A percentile compares a stretch with the other conserved stretches of the same genome.
Conservation (phyloP, 306 rosid genomes). For the Canavalia gladiata region DNA sequence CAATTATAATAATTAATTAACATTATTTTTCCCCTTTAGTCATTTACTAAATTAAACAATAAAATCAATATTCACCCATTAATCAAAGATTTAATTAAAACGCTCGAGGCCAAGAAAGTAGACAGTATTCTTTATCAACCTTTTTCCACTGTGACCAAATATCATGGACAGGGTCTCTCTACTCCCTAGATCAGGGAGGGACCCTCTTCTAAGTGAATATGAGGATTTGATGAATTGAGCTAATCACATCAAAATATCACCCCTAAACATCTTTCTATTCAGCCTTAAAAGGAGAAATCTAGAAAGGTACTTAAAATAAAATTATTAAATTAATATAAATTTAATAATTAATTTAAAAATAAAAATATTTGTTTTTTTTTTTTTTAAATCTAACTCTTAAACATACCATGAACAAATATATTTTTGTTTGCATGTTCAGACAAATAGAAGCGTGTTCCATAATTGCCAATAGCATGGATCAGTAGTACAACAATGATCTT, state of each 20-base stretch:
- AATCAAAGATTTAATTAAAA: conserved; percentile 19
- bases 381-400: too few relatives aligned
- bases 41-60: conserved; percentile 26
- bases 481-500: conserved; percentile 9
- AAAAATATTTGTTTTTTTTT: too few relatives aligned
- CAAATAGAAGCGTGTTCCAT: conserved; percentile 41
- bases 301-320: conserved; percentile 30
- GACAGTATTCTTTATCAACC: conserved; percentile 25
- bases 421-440: conserved; percentile 40
- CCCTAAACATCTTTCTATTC: not conserved
- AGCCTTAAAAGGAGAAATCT: conserved; percentile 46
- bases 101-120: conserved; percentile 37
- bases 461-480: conserved; percentile 33
- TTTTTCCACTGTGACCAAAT: conserved; percentile 21
- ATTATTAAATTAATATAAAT: too few relatives aligned
- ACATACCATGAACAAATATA: too few relatives aligned
- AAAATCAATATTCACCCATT: conserved; percentile 6
- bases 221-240: conserved; percentile 23
- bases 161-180: conserved; percentile 33
- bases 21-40: conserved; percentile 38
- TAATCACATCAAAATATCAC: conserved; percentile 34
- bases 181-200: conserved; percentile 17
- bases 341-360: too few relatives aligned
- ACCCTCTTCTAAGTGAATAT: conserved; percentile 31
- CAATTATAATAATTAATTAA: not conserved